Percentiles rank a stretch among this genome's conserved stretches.
Evolutionary conservation across 139 green algal species (phyloP).

Genomic region (Mesotaenium endlicherianum): DNA sequence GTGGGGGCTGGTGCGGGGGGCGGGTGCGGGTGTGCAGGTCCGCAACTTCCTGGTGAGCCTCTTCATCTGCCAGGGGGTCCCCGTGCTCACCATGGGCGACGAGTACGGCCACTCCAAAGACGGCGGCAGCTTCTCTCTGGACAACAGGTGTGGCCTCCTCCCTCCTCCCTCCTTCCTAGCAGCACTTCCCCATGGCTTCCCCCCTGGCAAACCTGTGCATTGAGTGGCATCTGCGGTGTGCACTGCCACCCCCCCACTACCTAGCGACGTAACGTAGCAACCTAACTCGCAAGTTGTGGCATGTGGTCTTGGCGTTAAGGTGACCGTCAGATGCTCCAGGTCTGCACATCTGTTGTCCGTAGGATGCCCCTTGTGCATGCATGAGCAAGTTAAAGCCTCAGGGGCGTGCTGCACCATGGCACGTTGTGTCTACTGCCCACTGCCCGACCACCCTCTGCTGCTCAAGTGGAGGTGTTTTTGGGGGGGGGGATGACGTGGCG

Average conservation of each 20-base stretch:
- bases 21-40: conserved; percentile 81
- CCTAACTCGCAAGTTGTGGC: too few species aligned
- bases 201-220: too few species aligned
- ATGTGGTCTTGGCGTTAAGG: too few species aligned
- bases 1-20: background rate
- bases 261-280: background rate
- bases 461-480: background rate
- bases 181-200: too few species aligned
- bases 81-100: conserved; percentile 91
- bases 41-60: conserved; percentile 84
- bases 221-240: background rate
- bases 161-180: background rate
- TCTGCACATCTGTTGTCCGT: too few species aligned
- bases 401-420: too few species aligned
- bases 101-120: conserved; percentile 79
- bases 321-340: too few species aligned
- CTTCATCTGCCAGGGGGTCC: conserved; percentile 81
- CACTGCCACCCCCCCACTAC: background rate
- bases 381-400: too few species aligned
- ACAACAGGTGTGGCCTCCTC: background rate
- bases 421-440: too few species aligned
- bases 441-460: too few species aligned
- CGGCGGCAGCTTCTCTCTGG: conserved; percentile 87
- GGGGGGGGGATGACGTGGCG: background rate
- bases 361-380: too few species aligned